Evolutionary conservation across 2,329 filamentous ascomycete genomes (phyloP).

Genomic region (Xylariaceae sp.): DNA sequence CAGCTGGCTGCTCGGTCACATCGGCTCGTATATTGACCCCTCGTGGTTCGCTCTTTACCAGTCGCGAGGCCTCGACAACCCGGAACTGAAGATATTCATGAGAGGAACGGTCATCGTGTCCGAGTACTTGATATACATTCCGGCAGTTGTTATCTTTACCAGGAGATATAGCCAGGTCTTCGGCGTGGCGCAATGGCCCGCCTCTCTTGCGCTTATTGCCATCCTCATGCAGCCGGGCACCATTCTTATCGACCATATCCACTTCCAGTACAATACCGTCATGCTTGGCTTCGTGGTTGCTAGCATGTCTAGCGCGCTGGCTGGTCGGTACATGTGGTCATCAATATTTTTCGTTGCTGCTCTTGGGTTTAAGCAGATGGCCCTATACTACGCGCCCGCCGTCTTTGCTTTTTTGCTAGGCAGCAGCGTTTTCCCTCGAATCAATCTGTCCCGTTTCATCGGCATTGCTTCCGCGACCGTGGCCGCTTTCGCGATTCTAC

Average conservation of each 20-base stretch:
- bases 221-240: conserved; percentile 87
- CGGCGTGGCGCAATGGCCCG: conserved; percentile 73
- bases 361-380: conserved; percentile 99
- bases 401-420: conserved; percentile 90
- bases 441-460: conserved; percentile 63
- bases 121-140: conserved; percentile 85
- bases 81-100: conserved; percentile 88
- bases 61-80: conserved; percentile 76
- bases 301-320: conserved; percentile 81
- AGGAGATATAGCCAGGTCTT: conserved; percentile 72
- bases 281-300: conserved; percentile 91
- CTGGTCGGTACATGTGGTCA: conserved; percentile 78
- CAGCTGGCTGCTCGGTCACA: conserved; percentile 87
- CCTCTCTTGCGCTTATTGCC: conserved; percentile 78
- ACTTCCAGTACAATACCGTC: conserved; percentile 96
- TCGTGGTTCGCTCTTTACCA: conserved; percentile 81
- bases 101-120: conserved; percentile 83
- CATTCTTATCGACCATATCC: conserved; percentile 78
- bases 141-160: conserved; percentile 78
- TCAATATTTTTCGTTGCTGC: conserved; percentile 90
- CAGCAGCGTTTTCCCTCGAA: conserved; percentile 69
- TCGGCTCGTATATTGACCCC: conserved; percentile 73
- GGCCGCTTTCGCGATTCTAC: conserved; percentile 65
- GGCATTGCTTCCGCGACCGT: conserved; percentile 70
- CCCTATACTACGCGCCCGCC: conserved; percentile 89